A percentile compares a stretch with the other conserved stretches of the same genome.
Evolutionary conservation across 495 filamentous ascomycete species (phyloP).

Genomic region (Penicillium cinerascens): DNA sequence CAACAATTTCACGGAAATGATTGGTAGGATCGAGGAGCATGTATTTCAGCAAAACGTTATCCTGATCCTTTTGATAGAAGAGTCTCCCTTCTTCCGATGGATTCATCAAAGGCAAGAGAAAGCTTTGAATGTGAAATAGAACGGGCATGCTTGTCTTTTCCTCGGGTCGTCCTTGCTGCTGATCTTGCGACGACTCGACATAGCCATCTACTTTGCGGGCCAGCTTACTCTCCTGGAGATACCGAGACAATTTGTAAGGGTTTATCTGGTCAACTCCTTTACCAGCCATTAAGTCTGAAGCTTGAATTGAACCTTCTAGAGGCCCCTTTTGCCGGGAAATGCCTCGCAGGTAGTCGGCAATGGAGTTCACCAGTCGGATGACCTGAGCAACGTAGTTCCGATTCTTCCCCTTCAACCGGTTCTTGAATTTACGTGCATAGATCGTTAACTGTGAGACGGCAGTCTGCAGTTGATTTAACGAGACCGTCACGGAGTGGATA

Average conservation of each 20-base stretch:
- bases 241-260: constrained; percentile 78
- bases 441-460: constrained; percentile 70
- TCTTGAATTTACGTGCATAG: constrained; percentile 85
- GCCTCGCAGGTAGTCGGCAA: constrained; percentile 58
- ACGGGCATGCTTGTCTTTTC: constrained; percentile 58
- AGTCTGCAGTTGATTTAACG: constrained; percentile 64
- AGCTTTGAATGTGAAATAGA: constrained; percentile 78
- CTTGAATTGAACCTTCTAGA: constrained; percentile 60
- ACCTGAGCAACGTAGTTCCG: constrained; percentile 86
- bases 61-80: constrained; percentile 63
- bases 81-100: constrained; percentile 83
- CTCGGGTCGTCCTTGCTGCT: constrained; percentile 23
- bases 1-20: constrained; percentile 85
- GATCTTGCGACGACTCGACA: constrained; percentile 54
- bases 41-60: constrained; percentile 68
- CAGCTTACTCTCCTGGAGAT: constrained; percentile 88
- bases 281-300: constrained; percentile 67
- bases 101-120: constrained; percentile 81
- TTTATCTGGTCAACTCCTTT: constrained; percentile 96
- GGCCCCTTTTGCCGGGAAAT: constrained; percentile 44
- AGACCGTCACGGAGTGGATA: constrained; percentile 78
- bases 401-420: constrained; percentile 87
- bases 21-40: constrained; percentile 91
- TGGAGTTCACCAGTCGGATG: constrained; percentile 72
- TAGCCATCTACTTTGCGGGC: constrained; percentile 95